These are phyloP conservation scores for Camillea tinctor DNA, from an alignment of 2,329 filamentous ascomycete species.

Conservation along the genomic window DNA sequence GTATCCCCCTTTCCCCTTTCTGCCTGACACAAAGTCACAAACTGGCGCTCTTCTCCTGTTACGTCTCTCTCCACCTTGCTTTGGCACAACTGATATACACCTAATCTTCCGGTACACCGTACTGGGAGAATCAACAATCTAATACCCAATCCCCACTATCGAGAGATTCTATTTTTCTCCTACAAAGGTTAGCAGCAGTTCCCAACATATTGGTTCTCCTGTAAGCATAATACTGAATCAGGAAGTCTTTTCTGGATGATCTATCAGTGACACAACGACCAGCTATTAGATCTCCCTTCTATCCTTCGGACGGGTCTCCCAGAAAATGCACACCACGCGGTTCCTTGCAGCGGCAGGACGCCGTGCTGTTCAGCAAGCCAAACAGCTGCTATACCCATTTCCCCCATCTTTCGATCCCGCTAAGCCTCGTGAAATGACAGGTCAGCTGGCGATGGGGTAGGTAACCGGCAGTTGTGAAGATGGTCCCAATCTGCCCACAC, in stretches of 20 bases:
- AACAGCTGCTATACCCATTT: constrained; percentile 17
- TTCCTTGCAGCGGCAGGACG: constrained; percentile 15
- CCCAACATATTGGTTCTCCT: background rate
- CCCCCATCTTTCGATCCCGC: constrained; percentile 10
- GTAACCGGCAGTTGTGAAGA: constrained; percentile 16
- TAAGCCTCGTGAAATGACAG: constrained; percentile 16
- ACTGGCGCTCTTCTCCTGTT: background rate
- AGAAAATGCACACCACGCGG: constrained; percentile 11
- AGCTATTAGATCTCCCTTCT: background rate
- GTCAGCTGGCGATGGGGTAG: constrained; percentile 11
- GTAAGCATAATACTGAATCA: background rate
- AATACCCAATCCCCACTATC: constrained; percentile 11
- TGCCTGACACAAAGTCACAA: background rate
- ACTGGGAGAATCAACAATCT: background rate
- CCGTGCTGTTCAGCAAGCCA: constrained; percentile 13
- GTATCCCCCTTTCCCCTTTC: background rate
- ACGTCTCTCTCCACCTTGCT: background rate
- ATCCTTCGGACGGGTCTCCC: background rate
- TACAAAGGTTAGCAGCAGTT: background rate
- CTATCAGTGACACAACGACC: background rate
- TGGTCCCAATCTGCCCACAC: constrained; percentile 6
- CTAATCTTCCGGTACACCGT: background rate
- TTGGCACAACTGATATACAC: too few species aligned
- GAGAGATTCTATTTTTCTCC: too few species aligned
- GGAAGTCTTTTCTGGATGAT: background rate